A percentile compares a stretch with the other conserved stretches of the same genome.
phyloP scores from a whole-genome alignment of 208 protist species.

The Ichthyophonus hoferi region DNA sequence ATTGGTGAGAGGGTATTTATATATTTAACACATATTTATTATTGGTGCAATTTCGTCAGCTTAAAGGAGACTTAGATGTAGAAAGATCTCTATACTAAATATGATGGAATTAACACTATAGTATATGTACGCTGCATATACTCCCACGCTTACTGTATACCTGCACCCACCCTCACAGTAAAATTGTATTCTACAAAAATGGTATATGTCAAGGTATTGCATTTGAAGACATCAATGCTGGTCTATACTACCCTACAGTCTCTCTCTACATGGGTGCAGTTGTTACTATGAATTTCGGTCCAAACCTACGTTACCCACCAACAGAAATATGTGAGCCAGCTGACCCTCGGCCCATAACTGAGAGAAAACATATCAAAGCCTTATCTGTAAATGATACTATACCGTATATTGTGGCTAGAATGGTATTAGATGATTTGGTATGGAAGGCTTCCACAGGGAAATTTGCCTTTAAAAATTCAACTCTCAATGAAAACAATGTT shows the following conservation, averaged over 20 bases:
- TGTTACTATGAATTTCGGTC: constrained; percentile 41
- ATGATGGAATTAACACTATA: too few relatives aligned
- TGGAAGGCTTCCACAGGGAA: neutral
- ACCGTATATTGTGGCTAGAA: neutral
- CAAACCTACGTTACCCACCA: constrained; percentile 4
- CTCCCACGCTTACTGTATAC: neutral
- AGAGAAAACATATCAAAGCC: neutral
- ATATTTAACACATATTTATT: too few relatives aligned
- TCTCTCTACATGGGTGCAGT: constrained; percentile 43
- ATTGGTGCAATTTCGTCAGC: too few relatives aligned
- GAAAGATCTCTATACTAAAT: too few relatives aligned
- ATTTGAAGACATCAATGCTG: constrained; percentile 31
- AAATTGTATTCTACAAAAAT: constrained; percentile 50
- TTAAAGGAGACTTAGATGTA: too few relatives aligned
- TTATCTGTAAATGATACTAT: neutral
- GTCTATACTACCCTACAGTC: constrained; percentile 41
- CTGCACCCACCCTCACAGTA: neutral
- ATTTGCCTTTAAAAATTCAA: too few relatives aligned
- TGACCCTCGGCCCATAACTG: neutral
- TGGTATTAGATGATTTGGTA: neutral
- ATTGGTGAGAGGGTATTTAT: too few relatives aligned
- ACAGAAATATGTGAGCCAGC: neutral
- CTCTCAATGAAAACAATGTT: too few relatives aligned
- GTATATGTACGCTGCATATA: too few relatives aligned
- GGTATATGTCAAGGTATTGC: constrained; percentile 46